phyloP scores from a whole-genome alignment of 169 alveolate species.

The Plasmodium ovale region DNA sequence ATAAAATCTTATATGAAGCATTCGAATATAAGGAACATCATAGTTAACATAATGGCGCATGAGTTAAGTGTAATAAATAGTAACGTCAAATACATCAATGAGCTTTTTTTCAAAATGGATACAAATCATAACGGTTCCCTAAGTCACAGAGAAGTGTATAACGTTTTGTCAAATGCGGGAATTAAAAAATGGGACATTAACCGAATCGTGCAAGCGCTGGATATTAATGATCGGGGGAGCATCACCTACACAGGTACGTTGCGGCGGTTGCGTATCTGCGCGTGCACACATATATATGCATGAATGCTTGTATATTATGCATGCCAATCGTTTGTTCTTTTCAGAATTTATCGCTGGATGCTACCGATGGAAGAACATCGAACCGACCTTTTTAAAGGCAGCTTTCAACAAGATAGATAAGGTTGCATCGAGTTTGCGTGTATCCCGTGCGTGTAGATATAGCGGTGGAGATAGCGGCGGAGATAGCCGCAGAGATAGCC shows the following conservation, averaged over 20 bases:
- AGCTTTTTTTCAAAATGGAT: conserved; percentile 62
- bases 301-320: neutral
- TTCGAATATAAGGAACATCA: conserved; percentile 67
- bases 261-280: neutral
- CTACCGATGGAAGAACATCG: conserved; percentile 75
- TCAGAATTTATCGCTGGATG: conserved; percentile 74
- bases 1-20: conserved; percentile 74
- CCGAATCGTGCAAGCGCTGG: conserved; percentile 68
- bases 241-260: conserved; percentile 57
- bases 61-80: conserved; percentile 68
- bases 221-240: conserved; percentile 58
- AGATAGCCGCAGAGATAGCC: no score
- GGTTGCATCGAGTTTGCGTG: conserved; percentile 15
- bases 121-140: conserved; percentile 70
- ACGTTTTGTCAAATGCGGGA: conserved; percentile 65
- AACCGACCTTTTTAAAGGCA: conserved; percentile 67
- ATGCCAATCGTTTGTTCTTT: neutral
- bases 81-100: conserved; percentile 52
- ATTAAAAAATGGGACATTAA: conserved; percentile 75
- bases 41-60: conserved; percentile 74
- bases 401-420: conserved; percentile 76
- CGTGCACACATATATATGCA: neutral
- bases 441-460: neutral
- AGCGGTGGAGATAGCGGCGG: no score
- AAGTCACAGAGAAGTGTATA: conserved; percentile 68